Conservation (phyloP, 2,329 filamentous ascomycete species). For the Cladosporium sp. region DNA sequence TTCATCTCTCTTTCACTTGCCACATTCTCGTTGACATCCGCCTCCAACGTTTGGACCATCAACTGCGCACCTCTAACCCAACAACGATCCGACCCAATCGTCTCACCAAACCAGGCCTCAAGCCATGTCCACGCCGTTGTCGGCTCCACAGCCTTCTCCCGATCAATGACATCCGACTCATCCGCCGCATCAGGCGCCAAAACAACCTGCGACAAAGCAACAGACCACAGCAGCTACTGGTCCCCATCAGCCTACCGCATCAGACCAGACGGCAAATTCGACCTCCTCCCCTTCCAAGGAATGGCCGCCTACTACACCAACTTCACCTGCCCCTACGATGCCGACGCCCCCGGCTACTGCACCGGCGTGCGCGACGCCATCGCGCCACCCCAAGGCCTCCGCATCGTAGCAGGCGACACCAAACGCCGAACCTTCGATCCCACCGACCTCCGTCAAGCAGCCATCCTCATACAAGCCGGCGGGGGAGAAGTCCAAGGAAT, state of each 20-base stretch:
- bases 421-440: conserved; percentile 22
- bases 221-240: conserved; percentile 60
- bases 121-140: conserved; percentile 65
- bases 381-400: conserved; percentile 66
- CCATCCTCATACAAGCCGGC: conserved; percentile 6
- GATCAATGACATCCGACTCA: conserved; percentile 3
- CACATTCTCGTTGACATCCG: neutral
- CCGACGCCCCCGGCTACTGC: conserved; percentile 8
- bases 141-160: conserved; percentile 48
- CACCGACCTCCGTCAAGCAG: conserved; percentile 7
- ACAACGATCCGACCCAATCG: conserved; percentile 62
- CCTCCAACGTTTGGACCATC: conserved; percentile 12
- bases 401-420: conserved; percentile 64
- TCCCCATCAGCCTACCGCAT: conserved; percentile 65
- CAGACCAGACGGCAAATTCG: conserved; percentile 47
- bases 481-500: conserved; percentile 8
- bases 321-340: conserved; percentile 12
- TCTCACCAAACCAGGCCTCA: conserved; percentile 55
- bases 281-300: conserved; percentile 39
- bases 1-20: neutral
- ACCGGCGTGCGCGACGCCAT: conserved; percentile 1
- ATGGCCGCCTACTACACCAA: conserved; percentile 61
- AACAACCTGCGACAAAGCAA: conserved; percentile 12
- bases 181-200: neutral
- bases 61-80: conserved; percentile 9